These are phyloP conservation scores for Prorocentrum cordatum DNA, from an alignment of 169 alveolate genomes.

Conservation along the genomic window DNA sequence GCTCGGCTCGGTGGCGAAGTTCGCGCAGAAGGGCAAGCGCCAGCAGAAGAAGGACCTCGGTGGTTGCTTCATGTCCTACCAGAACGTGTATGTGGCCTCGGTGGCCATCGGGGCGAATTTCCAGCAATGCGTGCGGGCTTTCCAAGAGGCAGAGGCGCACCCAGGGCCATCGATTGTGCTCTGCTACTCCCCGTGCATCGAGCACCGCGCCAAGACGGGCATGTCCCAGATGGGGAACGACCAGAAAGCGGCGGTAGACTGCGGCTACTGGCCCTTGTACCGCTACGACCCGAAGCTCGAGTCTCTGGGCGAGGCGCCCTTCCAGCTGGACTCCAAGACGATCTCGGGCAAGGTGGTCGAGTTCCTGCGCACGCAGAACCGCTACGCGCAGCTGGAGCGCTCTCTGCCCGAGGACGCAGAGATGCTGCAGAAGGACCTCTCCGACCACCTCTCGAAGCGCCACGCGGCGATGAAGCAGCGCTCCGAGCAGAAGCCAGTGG, in stretches of 20 bases:
- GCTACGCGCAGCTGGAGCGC: slow-evolving; percentile 62
- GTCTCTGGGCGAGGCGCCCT: background rate
- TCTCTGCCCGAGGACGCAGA: background rate
- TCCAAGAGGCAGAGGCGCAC: slow-evolving; percentile 70
- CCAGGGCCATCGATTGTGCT: slow-evolving; percentile 74
- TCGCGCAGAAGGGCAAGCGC: slow-evolving; percentile 74
- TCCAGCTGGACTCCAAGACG: slow-evolving; percentile 26
- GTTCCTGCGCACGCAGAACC: slow-evolving; percentile 48
- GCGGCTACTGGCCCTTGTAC: slow-evolving; percentile 61
- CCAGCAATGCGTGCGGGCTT: slow-evolving; percentile 11
- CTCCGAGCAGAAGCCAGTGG: too few species aligned
- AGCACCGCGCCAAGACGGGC: slow-evolving; percentile 70
- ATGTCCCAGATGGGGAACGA: slow-evolving; percentile 24
- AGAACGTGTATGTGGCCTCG: slow-evolving; percentile 73
- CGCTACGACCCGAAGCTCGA: slow-evolving; percentile 29
- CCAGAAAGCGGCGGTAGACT: slow-evolving; percentile 40
- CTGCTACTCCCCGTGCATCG: slow-evolving; percentile 76
- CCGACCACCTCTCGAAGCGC: too few species aligned
- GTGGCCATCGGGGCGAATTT: slow-evolving; percentile 49
- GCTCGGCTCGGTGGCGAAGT: slow-evolving; percentile 76
- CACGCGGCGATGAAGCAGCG: too few species aligned
- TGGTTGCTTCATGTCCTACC: slow-evolving; percentile 75
- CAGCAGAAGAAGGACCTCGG: slow-evolving; percentile 76
- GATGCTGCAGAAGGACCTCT: background rate
- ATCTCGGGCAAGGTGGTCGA: slow-evolving; percentile 39